Percentiles rank a stretch among this genome's conserved stretches.
These are phyloP conservation scores for Plasmodium reichenowi DNA, from an alignment of 169 alveolate species.

Conservation along the genomic window DNA sequence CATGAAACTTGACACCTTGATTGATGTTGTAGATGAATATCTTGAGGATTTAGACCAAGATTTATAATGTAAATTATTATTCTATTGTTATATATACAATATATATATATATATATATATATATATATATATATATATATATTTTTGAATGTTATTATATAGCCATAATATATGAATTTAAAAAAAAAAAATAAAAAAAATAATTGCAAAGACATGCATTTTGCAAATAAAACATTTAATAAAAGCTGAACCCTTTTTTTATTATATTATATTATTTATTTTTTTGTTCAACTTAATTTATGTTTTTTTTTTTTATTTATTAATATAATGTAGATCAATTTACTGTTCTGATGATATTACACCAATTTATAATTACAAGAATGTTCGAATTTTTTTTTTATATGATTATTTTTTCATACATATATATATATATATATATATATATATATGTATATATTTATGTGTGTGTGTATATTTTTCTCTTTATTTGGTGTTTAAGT, in stretches of 20 bases:
- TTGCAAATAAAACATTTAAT: background rate
- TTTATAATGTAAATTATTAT: conserved; percentile 1
- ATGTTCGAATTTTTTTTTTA: background rate
- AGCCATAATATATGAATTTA: background rate
- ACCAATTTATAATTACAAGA: background rate
- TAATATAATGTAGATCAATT: background rate
- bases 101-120: background rate
- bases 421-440: background rate
- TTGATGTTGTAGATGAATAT: conserved; percentile 54
- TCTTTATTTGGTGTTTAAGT: background rate
- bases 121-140: conserved; percentile 4
- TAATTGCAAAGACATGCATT: conserved; percentile 19
- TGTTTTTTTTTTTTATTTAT: no score
- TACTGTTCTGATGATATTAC: background rate
- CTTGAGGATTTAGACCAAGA: conserved; percentile 22
- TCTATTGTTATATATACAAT: background rate
- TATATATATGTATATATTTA: background rate
- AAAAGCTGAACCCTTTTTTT: background rate
- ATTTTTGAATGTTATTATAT: background rate
- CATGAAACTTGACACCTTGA: conserved; percentile 42
- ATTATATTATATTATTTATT: background rate
- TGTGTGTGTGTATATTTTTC: background rate
- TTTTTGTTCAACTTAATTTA: no score
- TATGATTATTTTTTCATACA: background rate
- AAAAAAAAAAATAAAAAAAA: background rate